These are phyloP conservation scores for Biscutella laevigata DNA, from an alignment of 441 rosid species.

Conservation along the genomic window DNA sequence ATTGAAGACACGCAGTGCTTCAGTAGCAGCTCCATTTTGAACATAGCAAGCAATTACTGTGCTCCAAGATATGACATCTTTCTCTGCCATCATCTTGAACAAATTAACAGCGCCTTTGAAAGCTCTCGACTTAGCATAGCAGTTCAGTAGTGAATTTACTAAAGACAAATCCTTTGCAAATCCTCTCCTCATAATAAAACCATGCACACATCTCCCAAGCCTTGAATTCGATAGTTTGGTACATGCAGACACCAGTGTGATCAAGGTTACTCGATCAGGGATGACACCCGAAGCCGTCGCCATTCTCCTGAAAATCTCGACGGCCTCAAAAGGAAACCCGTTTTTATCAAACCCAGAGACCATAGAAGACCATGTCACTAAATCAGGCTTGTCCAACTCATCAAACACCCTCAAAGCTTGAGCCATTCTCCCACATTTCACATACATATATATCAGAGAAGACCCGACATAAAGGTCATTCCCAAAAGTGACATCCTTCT, in stretches of 20 bases:
- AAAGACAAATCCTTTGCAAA: slow-evolving; percentile 28
- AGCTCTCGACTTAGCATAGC: slow-evolving; percentile 35
- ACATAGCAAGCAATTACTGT: slow-evolving; percentile 36
- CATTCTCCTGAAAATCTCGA: slow-evolving; percentile 33
- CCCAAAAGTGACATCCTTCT: slow-evolving; percentile 22
- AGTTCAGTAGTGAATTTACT: slow-evolving; percentile 36
- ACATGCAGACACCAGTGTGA: slow-evolving; percentile 41
- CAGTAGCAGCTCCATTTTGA: slow-evolving; percentile 29
- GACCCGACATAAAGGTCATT: slow-evolving; percentile 39
- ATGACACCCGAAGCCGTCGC: slow-evolving; percentile 13
- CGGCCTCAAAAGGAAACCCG: slow-evolving; percentile 33
- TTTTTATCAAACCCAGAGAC: slow-evolving; percentile 41
- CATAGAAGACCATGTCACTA: slow-evolving; percentile 45
- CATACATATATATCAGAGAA: slow-evolving; percentile 38
- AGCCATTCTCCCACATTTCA: slow-evolving; percentile 31
- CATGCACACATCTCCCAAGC: slow-evolving; percentile 45
- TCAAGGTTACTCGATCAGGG: slow-evolving; percentile 32
- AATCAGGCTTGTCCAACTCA: slow-evolving; percentile 37
- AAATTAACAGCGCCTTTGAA: slow-evolving; percentile 26
- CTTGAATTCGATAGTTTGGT: slow-evolving; percentile 27
- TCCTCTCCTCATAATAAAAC: slow-evolving; percentile 35
- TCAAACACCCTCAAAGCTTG: slow-evolving; percentile 33
- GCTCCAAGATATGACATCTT: slow-evolving; percentile 53
- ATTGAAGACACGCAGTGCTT: slow-evolving; percentile 31
- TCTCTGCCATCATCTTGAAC: slow-evolving; percentile 33